These are phyloP conservation scores for Pseudocercospora ulei DNA, from an alignment of 2,329 filamentous ascomycete species.

Conservation along the genomic window DNA sequence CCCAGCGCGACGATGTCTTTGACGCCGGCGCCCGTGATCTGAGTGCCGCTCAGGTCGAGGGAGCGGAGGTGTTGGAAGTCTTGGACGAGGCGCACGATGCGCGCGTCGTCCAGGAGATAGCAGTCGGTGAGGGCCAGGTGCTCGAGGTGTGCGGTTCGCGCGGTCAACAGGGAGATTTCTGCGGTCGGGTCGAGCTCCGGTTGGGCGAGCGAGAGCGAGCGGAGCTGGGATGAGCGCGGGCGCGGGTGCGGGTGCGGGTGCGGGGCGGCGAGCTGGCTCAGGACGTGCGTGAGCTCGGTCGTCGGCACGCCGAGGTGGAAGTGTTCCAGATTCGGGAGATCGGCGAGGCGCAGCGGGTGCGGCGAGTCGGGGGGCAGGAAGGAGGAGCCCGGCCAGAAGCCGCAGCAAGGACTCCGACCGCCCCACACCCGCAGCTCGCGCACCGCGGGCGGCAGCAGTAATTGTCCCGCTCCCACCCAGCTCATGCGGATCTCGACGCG, in stretches of 20 bases:
- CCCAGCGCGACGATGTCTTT: slow-evolving; percentile 31
- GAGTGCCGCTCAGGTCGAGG: slow-evolving; percentile 35
- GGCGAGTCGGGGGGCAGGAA: background rate
- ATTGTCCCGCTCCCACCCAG: background rate
- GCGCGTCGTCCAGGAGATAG: slow-evolving; percentile 27
- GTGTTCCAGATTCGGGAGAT: slow-evolving; percentile 10
- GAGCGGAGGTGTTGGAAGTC: slow-evolving; percentile 21
- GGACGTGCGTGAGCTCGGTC: slow-evolving; percentile 1
- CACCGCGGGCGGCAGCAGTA: slow-evolving; percentile 12
- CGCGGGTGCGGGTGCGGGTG: background rate
- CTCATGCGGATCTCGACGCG: slow-evolving; percentile 9
- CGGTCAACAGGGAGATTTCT: background rate
- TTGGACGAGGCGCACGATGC: slow-evolving; percentile 28
- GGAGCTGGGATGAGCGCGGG: slow-evolving; percentile 1
- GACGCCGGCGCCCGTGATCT: slow-evolving; percentile 38
- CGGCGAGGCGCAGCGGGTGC: slow-evolving; percentile 3
- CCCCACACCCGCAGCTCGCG: background rate
- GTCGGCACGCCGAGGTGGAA: slow-evolving; percentile 9
- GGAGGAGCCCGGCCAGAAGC: slow-evolving; percentile 2
- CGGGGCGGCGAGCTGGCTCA: background rate
- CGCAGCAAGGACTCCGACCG: background rate
- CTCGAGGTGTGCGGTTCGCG: slow-evolving; percentile 11
- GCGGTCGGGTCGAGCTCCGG: background rate
- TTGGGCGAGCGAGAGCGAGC: slow-evolving; percentile 1
- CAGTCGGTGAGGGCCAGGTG: slow-evolving; percentile 11